phyloP scores from a whole-genome alignment of 106 monocot genomes.

The Allium cepa region DNA sequence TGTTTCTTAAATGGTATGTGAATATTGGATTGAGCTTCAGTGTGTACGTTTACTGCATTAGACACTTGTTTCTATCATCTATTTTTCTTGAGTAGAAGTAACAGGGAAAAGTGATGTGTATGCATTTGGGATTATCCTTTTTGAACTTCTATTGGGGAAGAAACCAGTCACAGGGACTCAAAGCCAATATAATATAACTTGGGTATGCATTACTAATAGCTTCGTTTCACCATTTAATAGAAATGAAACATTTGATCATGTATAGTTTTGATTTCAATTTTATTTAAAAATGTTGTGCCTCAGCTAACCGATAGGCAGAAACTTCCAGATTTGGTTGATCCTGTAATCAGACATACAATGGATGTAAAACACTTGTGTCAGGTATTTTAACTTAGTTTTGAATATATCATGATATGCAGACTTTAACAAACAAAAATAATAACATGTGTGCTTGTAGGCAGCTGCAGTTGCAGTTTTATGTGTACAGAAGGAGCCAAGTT shows the following conservation, averaged over 20 bases:
- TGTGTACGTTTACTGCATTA: too few relatives aligned
- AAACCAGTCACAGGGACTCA: slow-evolving; percentile 56
- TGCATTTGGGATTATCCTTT: slow-evolving; percentile 85
- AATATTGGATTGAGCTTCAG: too few relatives aligned
- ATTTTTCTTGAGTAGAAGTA: slow-evolving; percentile 22
- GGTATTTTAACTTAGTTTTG: slow-evolving; percentile 18
- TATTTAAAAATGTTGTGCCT: slow-evolving; percentile 33
- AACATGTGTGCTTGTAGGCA: slow-evolving; percentile 21
- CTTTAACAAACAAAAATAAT: neutral
- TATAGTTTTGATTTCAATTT: too few relatives aligned
- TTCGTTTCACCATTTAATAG: neutral
- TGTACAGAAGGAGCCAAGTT: slow-evolving; percentile 70
- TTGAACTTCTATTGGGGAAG: slow-evolving; percentile 86
- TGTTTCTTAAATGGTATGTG: slow-evolving; percentile 72
- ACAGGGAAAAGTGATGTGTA: slow-evolving; percentile 98
- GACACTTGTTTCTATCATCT: too few relatives aligned
- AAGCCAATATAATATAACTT: slow-evolving; percentile 80
- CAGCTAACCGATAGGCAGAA: slow-evolving; percentile 80
- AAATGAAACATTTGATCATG: neutral
- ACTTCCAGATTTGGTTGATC: slow-evolving; percentile 81
- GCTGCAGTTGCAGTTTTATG: slow-evolving; percentile 69
- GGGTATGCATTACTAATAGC: slow-evolving; percentile 35
- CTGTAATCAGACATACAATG: slow-evolving; percentile 74
- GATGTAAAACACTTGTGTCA: slow-evolving; percentile 91
- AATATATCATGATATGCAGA: neutral